These are phyloP conservation scores for Fusarium buxicola DNA, from an alignment of 2,329 filamentous ascomycete genomes.

Conservation along the genomic window DNA sequence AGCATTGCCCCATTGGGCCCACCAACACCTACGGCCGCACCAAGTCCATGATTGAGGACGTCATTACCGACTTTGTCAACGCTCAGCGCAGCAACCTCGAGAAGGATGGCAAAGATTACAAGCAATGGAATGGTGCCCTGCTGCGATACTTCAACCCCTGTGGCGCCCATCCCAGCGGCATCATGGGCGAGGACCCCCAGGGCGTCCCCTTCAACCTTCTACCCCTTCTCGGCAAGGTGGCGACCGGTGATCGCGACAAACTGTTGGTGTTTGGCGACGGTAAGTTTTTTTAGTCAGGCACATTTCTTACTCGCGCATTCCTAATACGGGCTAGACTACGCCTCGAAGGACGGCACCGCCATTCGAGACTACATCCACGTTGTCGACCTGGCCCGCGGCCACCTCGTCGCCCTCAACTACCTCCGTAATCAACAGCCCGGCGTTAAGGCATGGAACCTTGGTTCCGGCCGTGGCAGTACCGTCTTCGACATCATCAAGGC, in stretches of 20 bases:
- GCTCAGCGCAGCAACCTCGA: constrained; percentile 85
- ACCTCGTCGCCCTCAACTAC: constrained; percentile 90
- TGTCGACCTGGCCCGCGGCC: constrained; percentile 86
- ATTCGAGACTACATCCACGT: constrained; percentile 99
- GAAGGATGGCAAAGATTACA: constrained; percentile 80
- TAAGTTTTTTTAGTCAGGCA: constrained; percentile 57
- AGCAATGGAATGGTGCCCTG: constrained; percentile 92
- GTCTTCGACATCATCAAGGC: constrained; percentile 98
- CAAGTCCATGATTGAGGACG: constrained; percentile 89
- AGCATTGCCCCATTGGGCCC: constrained; percentile 93
- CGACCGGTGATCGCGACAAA: constrained; percentile 94
- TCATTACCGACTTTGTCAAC: constrained; percentile 91
- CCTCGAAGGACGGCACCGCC: constrained; percentile 88
- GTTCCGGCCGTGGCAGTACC: constrained; percentile 92
- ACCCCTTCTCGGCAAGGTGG: constrained; percentile 93
- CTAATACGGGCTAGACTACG: constrained; percentile 75
- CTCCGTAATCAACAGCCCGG: constrained; percentile 86
- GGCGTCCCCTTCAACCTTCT: constrained; percentile 96
- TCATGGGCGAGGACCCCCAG: constrained; percentile 98
- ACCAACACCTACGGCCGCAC: constrained; percentile 99
- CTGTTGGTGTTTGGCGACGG: constrained; percentile 93
- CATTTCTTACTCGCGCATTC: background rate
- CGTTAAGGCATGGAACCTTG: constrained; percentile 95
- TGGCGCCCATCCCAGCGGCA: constrained; percentile 91
- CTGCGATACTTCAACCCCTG: constrained; percentile 98